A percentile compares a stretch with the other conserved stretches of the same genome.
phyloP scores from a whole-genome alignment of 2,329 filamentous ascomycete species.

The Ploettnerulaceae sp. region DNA sequence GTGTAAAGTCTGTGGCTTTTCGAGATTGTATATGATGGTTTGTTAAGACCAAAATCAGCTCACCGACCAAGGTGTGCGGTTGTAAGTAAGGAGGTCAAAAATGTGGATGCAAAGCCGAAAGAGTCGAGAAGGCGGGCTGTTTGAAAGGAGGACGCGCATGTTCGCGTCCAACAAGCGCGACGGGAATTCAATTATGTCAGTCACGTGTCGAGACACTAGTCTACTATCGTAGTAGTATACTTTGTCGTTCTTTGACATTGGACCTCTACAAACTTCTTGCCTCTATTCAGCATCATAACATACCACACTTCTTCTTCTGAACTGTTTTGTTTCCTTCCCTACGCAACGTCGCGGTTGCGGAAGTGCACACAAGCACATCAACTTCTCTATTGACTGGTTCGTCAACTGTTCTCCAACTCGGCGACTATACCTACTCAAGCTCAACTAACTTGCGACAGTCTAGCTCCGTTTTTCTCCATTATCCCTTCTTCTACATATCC shows the following conservation, averaged over 20 bases:
- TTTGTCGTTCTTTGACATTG: not conserved
- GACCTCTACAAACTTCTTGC: not conserved
- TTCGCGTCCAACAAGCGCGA: not conserved
- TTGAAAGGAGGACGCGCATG: slow-evolving; percentile 6
- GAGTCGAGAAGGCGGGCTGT: not conserved
- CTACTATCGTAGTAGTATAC: not conserved
- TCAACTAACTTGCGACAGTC: slow-evolving; percentile 7
- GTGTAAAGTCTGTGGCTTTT: not conserved
- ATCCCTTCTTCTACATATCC: not conserved
- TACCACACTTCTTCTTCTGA: not conserved
- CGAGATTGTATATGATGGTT: not conserved
- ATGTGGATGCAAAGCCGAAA: slow-evolving; percentile 5
- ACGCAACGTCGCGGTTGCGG: not conserved
- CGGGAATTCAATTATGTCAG: slow-evolving; percentile 1
- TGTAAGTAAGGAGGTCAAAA: not conserved
- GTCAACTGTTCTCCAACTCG: not conserved
- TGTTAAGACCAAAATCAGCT: not conserved
- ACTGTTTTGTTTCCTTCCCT: not conserved
- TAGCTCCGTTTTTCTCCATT: not conserved
- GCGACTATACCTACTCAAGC: not conserved
- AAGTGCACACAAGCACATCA: not conserved
- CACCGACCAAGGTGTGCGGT: not conserved
- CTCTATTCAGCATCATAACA: not conserved
- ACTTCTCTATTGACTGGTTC: not conserved
- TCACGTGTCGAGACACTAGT: not conserved